These are phyloP conservation scores for Diutina pseudorugosa DNA, from an alignment of 1,139 yeast species.

Conservation along the genomic window DNA sequence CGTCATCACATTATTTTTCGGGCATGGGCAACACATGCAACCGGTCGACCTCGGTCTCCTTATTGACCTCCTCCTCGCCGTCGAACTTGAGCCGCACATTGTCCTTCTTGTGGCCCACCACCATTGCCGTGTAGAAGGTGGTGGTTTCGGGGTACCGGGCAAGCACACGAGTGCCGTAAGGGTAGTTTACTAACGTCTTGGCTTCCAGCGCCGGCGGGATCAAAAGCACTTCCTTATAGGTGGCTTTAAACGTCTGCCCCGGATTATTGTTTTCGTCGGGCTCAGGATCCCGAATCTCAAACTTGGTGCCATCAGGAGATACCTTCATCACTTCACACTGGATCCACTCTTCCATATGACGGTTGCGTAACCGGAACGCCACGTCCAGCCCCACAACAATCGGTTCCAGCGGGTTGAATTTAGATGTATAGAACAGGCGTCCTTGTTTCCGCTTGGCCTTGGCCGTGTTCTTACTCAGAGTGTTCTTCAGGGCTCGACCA, in stretches of 20 bases:
- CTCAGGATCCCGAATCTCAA: slow-evolving; percentile 91
- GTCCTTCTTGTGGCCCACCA: slow-evolving; percentile 64
- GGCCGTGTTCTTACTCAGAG: slow-evolving; percentile 10
- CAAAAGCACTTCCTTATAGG: slow-evolving; percentile 64
- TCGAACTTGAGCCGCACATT: slow-evolving; percentile 76
- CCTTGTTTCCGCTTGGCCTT: slow-evolving; percentile 22
- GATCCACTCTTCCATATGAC: slow-evolving; percentile 84
- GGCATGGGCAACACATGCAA: slow-evolving; percentile 74
- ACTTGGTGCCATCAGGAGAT: slow-evolving; percentile 61
- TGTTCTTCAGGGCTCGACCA: slow-evolving; percentile 7
- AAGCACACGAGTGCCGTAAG: slow-evolving; percentile 69
- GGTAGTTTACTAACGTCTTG: slow-evolving; percentile 42
- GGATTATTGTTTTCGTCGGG: slow-evolving; percentile 91
- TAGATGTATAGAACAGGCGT: slow-evolving; percentile 28
- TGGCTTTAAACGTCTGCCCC: slow-evolving; percentile 79
- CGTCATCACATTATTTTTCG: slow-evolving; percentile 13
- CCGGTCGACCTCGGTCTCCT: slow-evolving; percentile 88
- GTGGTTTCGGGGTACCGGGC: slow-evolving; percentile 98
- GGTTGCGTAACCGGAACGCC: slow-evolving; percentile 65
- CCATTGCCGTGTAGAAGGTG: slow-evolving; percentile 90
- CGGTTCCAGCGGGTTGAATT: slow-evolving; percentile 49
- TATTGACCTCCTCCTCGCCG: slow-evolving; percentile 95
- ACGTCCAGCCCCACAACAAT: slow-evolving; percentile 68
- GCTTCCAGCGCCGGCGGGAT: slow-evolving; percentile 45
- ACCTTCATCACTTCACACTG: slow-evolving; percentile 84